Evolutionary conservation across 768 basidiomycete species (phyloP).

Genomic region (Rickenella mellea): DNA sequence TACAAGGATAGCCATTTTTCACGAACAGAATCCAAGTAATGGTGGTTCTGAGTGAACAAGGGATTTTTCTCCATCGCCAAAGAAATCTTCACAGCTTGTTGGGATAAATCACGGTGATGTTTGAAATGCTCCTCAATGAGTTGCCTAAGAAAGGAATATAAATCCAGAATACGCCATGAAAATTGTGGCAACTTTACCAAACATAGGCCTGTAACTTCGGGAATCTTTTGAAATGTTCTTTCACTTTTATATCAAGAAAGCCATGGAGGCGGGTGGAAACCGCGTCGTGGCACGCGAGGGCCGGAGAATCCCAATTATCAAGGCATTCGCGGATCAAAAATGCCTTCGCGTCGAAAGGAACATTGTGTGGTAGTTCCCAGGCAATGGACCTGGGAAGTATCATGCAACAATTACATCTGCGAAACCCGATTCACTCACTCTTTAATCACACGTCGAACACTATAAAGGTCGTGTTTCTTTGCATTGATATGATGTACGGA

Average conservation of each 20-base stretch:
- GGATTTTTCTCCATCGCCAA: conserved; percentile 30
- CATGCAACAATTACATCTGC: not conserved
- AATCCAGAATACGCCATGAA: not conserved
- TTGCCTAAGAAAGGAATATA: conserved; percentile 12
- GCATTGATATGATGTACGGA: not conserved
- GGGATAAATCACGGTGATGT: conserved; percentile 15
- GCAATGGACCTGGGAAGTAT: conserved; percentile 21
- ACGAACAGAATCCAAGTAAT: conserved; percentile 12
- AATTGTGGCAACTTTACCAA: conserved; percentile 19
- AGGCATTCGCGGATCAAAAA: conserved; percentile 26
- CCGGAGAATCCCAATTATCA: conserved; percentile 26
- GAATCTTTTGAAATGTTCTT: conserved; percentile 32
- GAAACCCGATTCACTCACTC: conserved; percentile 18
- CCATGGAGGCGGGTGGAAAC: conserved; percentile 22
- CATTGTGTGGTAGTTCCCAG: conserved; percentile 33
- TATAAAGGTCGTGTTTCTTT: conserved; percentile 16
- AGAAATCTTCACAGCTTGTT: conserved; percentile 19
- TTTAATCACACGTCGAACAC: conserved; percentile 24
- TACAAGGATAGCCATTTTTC: conserved; percentile 14
- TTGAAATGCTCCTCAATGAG: conserved; percentile 20
- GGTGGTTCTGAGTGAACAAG: conserved; percentile 26
- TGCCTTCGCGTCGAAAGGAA: conserved; percentile 30
- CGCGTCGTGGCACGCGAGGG: conserved; percentile 22
- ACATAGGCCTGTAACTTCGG: conserved; percentile 22
- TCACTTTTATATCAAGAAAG: conserved; percentile 18